Evolutionary conservation across 225 moss, liverwort and hornwort genomes (phyloP).

Genomic region (Sphagnum tenellum): DNA sequence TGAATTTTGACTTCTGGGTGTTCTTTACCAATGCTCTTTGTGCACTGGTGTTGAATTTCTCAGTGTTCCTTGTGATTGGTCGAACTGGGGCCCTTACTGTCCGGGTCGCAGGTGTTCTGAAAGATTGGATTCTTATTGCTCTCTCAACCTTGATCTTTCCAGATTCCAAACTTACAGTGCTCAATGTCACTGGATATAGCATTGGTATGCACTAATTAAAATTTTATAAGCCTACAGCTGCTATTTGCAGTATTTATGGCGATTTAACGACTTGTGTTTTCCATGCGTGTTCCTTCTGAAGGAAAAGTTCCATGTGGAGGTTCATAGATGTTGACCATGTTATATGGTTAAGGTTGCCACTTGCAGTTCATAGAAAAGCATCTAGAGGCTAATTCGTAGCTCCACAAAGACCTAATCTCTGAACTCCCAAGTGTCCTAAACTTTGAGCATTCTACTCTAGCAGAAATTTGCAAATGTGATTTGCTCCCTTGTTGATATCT

Average conservation of each 20-base stretch:
- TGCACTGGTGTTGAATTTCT: constrained; percentile 55
- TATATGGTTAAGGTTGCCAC: too few species aligned
- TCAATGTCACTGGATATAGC: constrained; percentile 44
- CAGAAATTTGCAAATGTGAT: too few species aligned
- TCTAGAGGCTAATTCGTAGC: too few species aligned
- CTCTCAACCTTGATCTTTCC: constrained; percentile 55
- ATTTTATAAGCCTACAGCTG: too few species aligned
- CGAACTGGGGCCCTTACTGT: constrained; percentile 61
- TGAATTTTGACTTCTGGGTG: constrained; percentile 54
- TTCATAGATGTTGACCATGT: not conserved
- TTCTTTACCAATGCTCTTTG: constrained; percentile 55
- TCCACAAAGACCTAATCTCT: too few species aligned
- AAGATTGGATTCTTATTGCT: constrained; percentile 56
- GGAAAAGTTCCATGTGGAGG: not conserved
- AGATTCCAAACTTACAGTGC: constrained; percentile 47
- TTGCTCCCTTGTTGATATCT: not conserved
- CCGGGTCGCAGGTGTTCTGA: constrained; percentile 57
- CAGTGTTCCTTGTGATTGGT: constrained; percentile 49
- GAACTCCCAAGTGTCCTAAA: too few species aligned
- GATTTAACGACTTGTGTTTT: not conserved
- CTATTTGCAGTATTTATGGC: too few species aligned
- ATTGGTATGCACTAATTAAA: constrained; percentile 23
- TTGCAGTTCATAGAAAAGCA: too few species aligned
- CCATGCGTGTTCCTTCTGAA: too few species aligned
- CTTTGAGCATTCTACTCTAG: too few species aligned